Base-by-base conservation (phyloP, 2,329 filamentous ascomycete species). In the Gaeumannomyces tritici region DNA sequence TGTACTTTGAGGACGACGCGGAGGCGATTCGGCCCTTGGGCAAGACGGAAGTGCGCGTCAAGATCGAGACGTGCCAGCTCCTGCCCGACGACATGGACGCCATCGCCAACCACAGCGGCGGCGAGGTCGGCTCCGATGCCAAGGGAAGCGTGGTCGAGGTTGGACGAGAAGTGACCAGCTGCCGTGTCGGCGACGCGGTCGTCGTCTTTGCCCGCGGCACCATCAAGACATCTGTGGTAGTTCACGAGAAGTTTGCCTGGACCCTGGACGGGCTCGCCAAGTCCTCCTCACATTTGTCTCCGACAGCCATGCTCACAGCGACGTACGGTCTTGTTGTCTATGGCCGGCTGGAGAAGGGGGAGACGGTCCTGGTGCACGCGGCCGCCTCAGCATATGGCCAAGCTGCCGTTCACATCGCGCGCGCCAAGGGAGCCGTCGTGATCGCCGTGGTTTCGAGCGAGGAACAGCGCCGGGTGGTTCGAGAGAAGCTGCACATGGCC, bases 341-440 rank as follows among this genome's bases (percentile, higher is more conserved):
- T 47, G 72, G 70, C 0, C 63, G 64, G 0, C 67, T 77, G 8
- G 62, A 65, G 2, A 61, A 63, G 0, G 70, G 68, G 0, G 67
- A 73, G 15, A 73, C 65, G 3, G 70, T 82, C 3, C 71, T 83
- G 3, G 69, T 83, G 11, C 76, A 79, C 58, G 73, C 72, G 8
- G 78, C 73, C 3, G 73, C 75, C 7, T 76, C 79, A 59, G 72
- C 73, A 0, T 72, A 76, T 42, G 79, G 80, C 0, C 72, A 79
- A 31, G 76, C 76, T 7, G 79, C 77, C 4, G 66, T 82, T 3
- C 70, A 72, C 2, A 64, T 82, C 9, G 76, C 77, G 9, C 67
- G 65, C 55, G 62, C 67, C 1, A 64, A 70, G 5, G 76, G 73
- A 0, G 74, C 73, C 9, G 71, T 83, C 1, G 78, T 79, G 61